phyloP scores from a whole-genome alignment of 345 rosid species.

The Ceriops decandra region DNA sequence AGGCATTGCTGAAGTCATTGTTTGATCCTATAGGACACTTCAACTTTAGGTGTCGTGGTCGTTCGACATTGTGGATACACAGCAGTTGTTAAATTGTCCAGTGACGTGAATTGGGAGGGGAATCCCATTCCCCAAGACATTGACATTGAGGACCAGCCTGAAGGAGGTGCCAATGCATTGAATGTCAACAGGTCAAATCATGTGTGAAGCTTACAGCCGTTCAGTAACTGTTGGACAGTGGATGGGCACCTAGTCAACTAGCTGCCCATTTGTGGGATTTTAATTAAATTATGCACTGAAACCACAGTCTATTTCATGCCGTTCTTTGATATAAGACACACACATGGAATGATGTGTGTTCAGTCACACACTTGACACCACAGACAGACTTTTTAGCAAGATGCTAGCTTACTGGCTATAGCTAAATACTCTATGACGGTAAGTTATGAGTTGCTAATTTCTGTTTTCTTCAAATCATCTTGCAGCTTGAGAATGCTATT shows the following conservation, averaged over 20 bases:
- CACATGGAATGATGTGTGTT: too few relatives aligned
- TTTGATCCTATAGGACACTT: slow-evolving; percentile 33
- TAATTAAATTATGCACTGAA: not conserved
- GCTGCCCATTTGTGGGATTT: slow-evolving; percentile 3
- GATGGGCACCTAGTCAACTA: not conserved
- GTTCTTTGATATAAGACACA: not conserved
- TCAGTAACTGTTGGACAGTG: slow-evolving; percentile 10
- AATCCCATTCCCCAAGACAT: slow-evolving; percentile 25
- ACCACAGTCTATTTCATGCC: not conserved
- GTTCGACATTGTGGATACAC: slow-evolving; percentile 34
- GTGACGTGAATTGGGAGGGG: slow-evolving; percentile 28
- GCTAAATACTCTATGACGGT: not conserved
- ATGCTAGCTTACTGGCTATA: not conserved
- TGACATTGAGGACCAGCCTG: slow-evolving; percentile 31
- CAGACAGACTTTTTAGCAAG: too few relatives aligned
- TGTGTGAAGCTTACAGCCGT: slow-evolving; percentile 4
- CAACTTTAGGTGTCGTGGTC: slow-evolving; percentile 33
- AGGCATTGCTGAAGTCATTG: slow-evolving; percentile 27
- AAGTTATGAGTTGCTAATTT: slow-evolving; percentile 14
- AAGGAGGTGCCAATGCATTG: slow-evolving; percentile 35
- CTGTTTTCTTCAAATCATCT: slow-evolving; percentile 8
- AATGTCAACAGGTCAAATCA: slow-evolving; percentile 33
- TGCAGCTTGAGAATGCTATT: slow-evolving; percentile 30
- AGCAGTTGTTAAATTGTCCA: slow-evolving; percentile 31
- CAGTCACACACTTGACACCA: too few relatives aligned